A percentile compares a stretch with the other conserved stretches of the same genome.
phyloP scores from a whole-genome alignment of 345 rosid genomes.

The Euphorbia lathyris region DNA sequence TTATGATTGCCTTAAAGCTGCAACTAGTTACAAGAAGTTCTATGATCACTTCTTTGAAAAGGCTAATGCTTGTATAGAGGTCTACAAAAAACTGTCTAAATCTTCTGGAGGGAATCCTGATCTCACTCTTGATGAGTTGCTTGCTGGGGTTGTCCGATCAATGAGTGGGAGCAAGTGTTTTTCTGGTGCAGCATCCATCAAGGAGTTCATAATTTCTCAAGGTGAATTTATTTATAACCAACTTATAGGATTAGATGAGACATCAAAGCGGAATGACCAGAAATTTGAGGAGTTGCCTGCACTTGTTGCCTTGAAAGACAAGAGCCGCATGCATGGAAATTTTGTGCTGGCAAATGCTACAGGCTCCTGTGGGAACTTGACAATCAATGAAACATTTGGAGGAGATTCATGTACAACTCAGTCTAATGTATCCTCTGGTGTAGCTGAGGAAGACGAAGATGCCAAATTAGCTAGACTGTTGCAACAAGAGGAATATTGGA shows the following conservation, averaged over 20 bases:
- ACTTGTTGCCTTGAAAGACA: conserved; percentile 22
- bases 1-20: conserved; percentile 28
- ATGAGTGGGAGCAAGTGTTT: conserved; percentile 26
- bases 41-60: conserved; percentile 25
- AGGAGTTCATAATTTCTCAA: conserved; percentile 26
- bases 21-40: conserved; percentile 19
- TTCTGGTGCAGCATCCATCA: conserved; percentile 21
- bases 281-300: conserved; percentile 19
- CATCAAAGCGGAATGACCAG: conserved; percentile 23
- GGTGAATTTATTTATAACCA: conserved; percentile 30
- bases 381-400: conserved; percentile 24
- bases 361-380: conserved; percentile 18
- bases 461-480: conserved; percentile 53
- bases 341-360: conserved; percentile 11
- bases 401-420: conserved; percentile 21
- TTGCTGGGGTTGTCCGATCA: conserved; percentile 33
- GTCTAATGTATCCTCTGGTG: conserved; percentile 16
- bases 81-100: conserved; percentile 26
- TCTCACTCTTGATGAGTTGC: conserved; percentile 27
- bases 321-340: conserved; percentile 14
- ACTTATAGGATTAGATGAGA: conserved; percentile 25
- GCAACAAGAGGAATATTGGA: conserved; percentile 77
- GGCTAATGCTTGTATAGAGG: conserved; percentile 24
- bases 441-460: conserved; percentile 59
- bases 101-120: conserved; percentile 27